Evolutionary conservation across 129 eudicot species (phyloP), one percentile per base, ranked within the genome.

Genomic region (Erigeron canadensis): DNA sequence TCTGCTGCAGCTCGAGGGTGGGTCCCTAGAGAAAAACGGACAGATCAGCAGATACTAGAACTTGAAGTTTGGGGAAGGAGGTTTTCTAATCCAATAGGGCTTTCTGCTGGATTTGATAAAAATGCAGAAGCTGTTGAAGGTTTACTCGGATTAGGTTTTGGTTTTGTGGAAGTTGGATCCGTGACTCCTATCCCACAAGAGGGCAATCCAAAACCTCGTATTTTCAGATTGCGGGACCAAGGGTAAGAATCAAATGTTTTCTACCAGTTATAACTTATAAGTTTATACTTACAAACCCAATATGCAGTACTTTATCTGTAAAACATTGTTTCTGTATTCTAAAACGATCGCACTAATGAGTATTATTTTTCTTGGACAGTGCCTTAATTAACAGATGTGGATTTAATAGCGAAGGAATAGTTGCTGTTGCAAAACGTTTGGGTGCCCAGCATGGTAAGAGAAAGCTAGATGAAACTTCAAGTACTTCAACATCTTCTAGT

Each of bases 381-480:
- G 99, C 99, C 37, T 77, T 94, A 75, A 86, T 94, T 43, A 94
- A 94, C 75, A 88, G 99, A 71, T 94, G 90, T 78, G 99, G 99
- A 23, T 94, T 94, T 82, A 94, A 94, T 73, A 87, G 99, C 62
- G 97, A 94, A 84, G 97, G 99, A 67, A 94, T 94, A 70, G 96
- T 87, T 69, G 97, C 85, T 10, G 99, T 94, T 74, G 99, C 99
- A n/a, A 94, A 94, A 78, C 76, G 99, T 44, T 69, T 94, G 75
- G 99, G 99, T 69, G 99, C 97, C 3, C 99, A 94, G 70, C 99
- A 94, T 79, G 99, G 99, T 34, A 94, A 94, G 77, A 84, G 99
- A 81, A 94, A 87, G 72, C 66, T 94, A 66, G 97, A 82, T 43
- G 94, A 94, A 78, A 90, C 96, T 21, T 87, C 97, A 22, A 94